These are phyloP conservation scores for Rhodotorula babjevae DNA, from an alignment of 768 basidiomycete species.

Conservation along the genomic window DNA sequence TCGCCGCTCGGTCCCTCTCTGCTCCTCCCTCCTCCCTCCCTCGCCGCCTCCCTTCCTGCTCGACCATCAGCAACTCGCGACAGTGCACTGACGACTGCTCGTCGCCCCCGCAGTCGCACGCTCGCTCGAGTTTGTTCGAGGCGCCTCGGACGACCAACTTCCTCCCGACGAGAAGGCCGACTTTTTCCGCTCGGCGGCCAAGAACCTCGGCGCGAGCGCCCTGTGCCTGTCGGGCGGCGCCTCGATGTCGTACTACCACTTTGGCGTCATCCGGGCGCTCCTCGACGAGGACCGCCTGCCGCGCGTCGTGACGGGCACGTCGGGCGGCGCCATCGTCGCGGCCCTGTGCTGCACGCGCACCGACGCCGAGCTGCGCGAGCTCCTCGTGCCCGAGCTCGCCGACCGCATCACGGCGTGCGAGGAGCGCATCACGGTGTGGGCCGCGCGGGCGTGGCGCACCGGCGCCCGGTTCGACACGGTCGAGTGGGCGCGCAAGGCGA, in stretches of 20 bases:
- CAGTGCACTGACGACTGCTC: background rate
- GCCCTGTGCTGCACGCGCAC: constrained; percentile 78
- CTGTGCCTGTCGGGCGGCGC: constrained; percentile 95
- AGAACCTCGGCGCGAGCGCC: constrained; percentile 84
- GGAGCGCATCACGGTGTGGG: constrained; percentile 57
- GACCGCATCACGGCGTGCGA: constrained; percentile 60
- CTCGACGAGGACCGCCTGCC: constrained; percentile 80
- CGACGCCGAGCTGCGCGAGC: constrained; percentile 70
- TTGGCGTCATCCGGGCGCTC: constrained; percentile 88
- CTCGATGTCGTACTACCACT: constrained; percentile 60
- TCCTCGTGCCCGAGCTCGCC: constrained; percentile 78
- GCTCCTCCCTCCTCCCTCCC: background rate
- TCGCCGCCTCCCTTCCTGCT: too few species aligned
- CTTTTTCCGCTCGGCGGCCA: constrained; percentile 84
- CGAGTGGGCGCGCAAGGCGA: constrained; percentile 79
- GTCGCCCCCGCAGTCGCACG: constrained; percentile 63
- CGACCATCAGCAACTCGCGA: too few species aligned
- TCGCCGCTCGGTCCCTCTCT: background rate
- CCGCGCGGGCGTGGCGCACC: constrained; percentile 63
- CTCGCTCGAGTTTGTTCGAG: constrained; percentile 70
- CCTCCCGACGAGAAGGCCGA: constrained; percentile 80
- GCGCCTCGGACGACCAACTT: constrained; percentile 58
- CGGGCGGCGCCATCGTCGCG: constrained; percentile 72
- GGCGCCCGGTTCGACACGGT: constrained; percentile 94
- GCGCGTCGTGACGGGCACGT: constrained; percentile 88